phyloP scores from a whole-genome alignment of 805 yeast genomes.

The Torulaspora delbrueckii region DNA sequence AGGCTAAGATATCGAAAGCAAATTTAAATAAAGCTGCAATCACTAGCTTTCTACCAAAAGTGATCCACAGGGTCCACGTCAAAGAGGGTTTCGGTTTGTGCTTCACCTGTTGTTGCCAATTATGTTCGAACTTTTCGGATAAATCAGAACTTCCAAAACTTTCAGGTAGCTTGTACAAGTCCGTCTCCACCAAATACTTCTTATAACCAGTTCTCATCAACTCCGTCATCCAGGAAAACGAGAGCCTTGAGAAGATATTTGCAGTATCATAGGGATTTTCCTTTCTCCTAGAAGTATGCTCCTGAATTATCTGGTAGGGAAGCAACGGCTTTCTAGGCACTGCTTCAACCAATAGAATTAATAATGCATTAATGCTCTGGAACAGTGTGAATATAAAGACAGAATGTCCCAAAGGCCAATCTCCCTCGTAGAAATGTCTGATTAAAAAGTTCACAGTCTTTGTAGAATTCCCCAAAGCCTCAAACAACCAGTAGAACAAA shows the following conservation, averaged over 20 bases:
- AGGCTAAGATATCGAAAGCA: constrained; percentile 72
- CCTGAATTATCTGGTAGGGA: constrained; percentile 41
- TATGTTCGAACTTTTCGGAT: constrained; percentile 44
- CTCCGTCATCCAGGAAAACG: constrained; percentile 88
- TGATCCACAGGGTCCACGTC: constrained; percentile 52
- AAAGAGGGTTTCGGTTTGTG: constrained; percentile 46
- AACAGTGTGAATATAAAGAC: constrained; percentile 34
- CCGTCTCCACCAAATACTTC: constrained; percentile 49
- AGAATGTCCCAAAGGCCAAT: constrained; percentile 26
- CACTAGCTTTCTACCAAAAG: constrained; percentile 70
- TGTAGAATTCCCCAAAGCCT: constrained; percentile 44
- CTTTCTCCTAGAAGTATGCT: constrained; percentile 29
- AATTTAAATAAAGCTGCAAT: constrained; percentile 70
- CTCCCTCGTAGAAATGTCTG: constrained; percentile 33
- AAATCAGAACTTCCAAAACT: constrained; percentile 54
- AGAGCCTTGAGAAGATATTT: constrained; percentile 67
- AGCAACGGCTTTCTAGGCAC: constrained; percentile 38
- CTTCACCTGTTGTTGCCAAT: constrained; percentile 59
- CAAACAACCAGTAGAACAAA: constrained; percentile 70
- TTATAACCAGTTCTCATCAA: constrained; percentile 74
- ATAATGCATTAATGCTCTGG: constrained; percentile 31
- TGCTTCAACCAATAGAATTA: constrained; percentile 37
- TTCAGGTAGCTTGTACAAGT: constrained; percentile 75
- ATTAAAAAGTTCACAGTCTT: constrained; percentile 40
- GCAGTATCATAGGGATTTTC: constrained; percentile 40